Conservation (phyloP, 768 basidiomycete species). For the Astraeus odoratus region DNA sequence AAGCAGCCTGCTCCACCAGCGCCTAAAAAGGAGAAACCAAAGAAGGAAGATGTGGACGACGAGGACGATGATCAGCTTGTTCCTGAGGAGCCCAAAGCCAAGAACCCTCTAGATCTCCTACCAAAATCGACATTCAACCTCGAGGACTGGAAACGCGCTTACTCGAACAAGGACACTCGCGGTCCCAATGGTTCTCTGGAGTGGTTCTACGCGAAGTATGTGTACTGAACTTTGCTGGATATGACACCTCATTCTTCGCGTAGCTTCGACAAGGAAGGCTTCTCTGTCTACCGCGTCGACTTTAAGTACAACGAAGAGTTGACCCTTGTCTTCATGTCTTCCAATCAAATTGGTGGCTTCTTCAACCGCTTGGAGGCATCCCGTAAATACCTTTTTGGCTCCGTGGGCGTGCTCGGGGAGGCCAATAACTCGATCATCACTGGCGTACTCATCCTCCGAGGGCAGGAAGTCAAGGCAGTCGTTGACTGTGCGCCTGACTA, state of each 20-base stretch:
- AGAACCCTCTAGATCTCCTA: constrained; percentile 91
- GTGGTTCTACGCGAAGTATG: constrained; percentile 96
- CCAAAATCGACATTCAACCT: constrained; percentile 86
- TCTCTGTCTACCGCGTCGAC: constrained; percentile 86
- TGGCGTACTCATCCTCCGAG: constrained; percentile 80
- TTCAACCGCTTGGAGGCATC: constrained; percentile 98
- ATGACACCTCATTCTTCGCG: not conserved
- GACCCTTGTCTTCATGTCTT: constrained; percentile 89
- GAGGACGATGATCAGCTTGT: constrained; percentile 74
- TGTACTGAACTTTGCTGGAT: constrained; percentile 4
- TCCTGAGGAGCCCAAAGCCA: constrained; percentile 79
- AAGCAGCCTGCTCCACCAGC: constrained; percentile 31
- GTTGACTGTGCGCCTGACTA: constrained; percentile 83
- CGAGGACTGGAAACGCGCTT: constrained; percentile 96
- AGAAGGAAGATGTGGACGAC: constrained; percentile 47
- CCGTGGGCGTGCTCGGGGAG: constrained; percentile 83
- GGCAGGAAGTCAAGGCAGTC: constrained; percentile 62
- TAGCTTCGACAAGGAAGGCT: constrained; percentile 85
- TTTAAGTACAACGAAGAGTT: constrained; percentile 97
- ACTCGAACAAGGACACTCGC: constrained; percentile 97
- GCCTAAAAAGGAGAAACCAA: constrained; percentile 61
- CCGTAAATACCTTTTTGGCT: constrained; percentile 94
- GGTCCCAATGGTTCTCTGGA: constrained; percentile 76
- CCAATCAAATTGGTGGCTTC: constrained; percentile 91
- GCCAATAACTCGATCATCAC: constrained; percentile 72